phyloP scores from a whole-genome alignment of 2,329 filamentous ascomycete genomes.

The Paramyrothecium sp. region DNA sequence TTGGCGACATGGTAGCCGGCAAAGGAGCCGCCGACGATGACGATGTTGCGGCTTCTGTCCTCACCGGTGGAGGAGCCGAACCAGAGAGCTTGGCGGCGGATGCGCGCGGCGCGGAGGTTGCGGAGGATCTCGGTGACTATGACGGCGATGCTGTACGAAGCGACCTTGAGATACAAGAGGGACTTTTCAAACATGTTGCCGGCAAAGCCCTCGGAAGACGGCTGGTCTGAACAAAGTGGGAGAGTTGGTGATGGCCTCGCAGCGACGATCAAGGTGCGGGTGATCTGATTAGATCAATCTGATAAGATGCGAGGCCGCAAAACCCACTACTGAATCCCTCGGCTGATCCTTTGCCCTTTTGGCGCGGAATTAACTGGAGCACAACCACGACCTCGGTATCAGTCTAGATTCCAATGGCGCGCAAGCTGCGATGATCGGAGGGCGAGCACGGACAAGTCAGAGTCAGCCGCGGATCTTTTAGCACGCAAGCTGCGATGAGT shows the following conservation, averaged over 20 bases:
- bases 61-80: constrained; percentile 11
- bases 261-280: background rate
- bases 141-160: constrained; percentile 21
- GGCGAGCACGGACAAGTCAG: too few relatives aligned
- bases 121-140: constrained; percentile 17
- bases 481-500: too few relatives aligned
- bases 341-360: background rate
- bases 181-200: constrained; percentile 25
- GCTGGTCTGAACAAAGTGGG: background rate
- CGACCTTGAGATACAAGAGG: constrained; percentile 24
- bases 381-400: too few relatives aligned
- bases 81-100: constrained; percentile 7
- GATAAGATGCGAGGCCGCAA: background rate
- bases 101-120: constrained; percentile 10
- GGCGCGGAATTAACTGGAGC: too few relatives aligned
- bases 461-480: too few relatives aligned
- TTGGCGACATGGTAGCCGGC: constrained; percentile 50
- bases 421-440: too few relatives aligned
- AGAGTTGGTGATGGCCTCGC: background rate
- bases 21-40: constrained; percentile 58
- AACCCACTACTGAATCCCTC: background rate
- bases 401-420: too few relatives aligned
- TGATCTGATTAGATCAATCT: constrained; percentile 2
- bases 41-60: constrained; percentile 40
- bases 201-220: background rate